A percentile compares a stretch with the other conserved stretches of the same genome.
Conservation (phyloP, 805 yeast species). For the Candida nemodendra region DNA sequence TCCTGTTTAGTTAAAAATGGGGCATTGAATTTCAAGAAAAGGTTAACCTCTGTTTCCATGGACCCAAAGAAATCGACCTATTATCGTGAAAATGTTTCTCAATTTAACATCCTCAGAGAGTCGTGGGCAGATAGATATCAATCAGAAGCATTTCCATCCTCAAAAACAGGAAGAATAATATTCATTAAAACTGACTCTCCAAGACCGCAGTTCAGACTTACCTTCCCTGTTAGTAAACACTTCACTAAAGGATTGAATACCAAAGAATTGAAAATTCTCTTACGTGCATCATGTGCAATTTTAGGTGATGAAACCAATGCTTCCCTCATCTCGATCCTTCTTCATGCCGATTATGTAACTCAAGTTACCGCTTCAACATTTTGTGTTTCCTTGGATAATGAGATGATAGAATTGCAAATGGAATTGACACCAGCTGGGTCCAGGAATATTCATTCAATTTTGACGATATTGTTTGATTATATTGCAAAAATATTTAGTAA, state of each 20-base stretch:
- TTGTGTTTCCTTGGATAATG: slow-evolving; percentile 16
- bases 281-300: slow-evolving; percentile 51
- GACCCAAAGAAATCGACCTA: background rate
- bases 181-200: slow-evolving; percentile 34
- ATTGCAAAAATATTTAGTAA: slow-evolving; percentile 18
- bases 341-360: slow-evolving; percentile 34
- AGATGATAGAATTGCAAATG: slow-evolving; percentile 46
- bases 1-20: slow-evolving; percentile 3
- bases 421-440: slow-evolving; percentile 48
- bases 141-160: slow-evolving; percentile 23
- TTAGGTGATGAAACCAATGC: slow-evolving; percentile 62
- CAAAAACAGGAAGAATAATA: slow-evolving; percentile 30
- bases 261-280: slow-evolving; percentile 31
- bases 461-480: slow-evolving; percentile 36
- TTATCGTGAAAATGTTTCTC: background rate
- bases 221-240: slow-evolving; percentile 34
- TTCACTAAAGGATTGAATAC: slow-evolving; percentile 8
- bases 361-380: slow-evolving; percentile 39
- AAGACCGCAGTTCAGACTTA: slow-evolving; percentile 40
- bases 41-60: background rate
- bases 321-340: slow-evolving; percentile 45
- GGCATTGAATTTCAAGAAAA: background rate
- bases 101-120: slow-evolving; percentile 9
- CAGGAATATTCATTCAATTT: slow-evolving; percentile 33
- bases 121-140: slow-evolving; percentile 25